Base-by-base conservation (phyloP, 176 grass and related monocot species). In the Cenchrus purpureus region DNA sequence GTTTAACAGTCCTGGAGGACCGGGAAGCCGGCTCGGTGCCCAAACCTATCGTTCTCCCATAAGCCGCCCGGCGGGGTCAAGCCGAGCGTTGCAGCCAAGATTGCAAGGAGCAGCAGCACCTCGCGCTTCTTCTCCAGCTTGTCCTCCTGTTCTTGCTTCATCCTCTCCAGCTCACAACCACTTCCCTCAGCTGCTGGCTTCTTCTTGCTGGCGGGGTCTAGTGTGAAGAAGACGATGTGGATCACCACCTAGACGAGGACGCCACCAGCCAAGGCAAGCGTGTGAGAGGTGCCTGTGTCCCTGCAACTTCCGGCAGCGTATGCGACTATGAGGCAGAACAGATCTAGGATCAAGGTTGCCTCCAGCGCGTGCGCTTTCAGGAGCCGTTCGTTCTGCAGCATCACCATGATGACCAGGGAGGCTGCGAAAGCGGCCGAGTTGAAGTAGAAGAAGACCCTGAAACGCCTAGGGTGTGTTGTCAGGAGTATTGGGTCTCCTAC, bases 401-500 rank as follows among this genome's bases (percentile, higher is more conserved):
- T 59, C 11, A 88, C 44, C 20, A 93, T 85, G 52, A 81, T 79
- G 4, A 87, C 68, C 2, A 93, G 17, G 3, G 91, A 93, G 2
- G 84, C 16, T 58, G 87, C 82, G 1, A 93, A 93, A 0, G 88
- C 85, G 0, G 70, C 62, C 0, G 87, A 86, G 63, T 90, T 93
- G 77, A 84, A 76, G 46, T 90, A 90, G 65, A 73, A 93, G 81
- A 93, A 93, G 10, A 57, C 79, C 12, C 4, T 83, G 64, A 88
- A 93, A 11, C 84, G 57, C 0, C 13, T 5, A 0, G 62, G 32
- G 2, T 71, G 8, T 0, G 59, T 90, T 0, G 78, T 83, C 5
- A 53, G 88, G 19, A 93, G 87, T 9, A 93, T 68, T 1, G 91
- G 51, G 50, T 87, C 29, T 0, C 77, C 64, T 25, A 25, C 22